These are phyloP conservation scores for Syzygium grande DNA, from an alignment of 345 rosid species.

Conservation along the genomic window DNA sequence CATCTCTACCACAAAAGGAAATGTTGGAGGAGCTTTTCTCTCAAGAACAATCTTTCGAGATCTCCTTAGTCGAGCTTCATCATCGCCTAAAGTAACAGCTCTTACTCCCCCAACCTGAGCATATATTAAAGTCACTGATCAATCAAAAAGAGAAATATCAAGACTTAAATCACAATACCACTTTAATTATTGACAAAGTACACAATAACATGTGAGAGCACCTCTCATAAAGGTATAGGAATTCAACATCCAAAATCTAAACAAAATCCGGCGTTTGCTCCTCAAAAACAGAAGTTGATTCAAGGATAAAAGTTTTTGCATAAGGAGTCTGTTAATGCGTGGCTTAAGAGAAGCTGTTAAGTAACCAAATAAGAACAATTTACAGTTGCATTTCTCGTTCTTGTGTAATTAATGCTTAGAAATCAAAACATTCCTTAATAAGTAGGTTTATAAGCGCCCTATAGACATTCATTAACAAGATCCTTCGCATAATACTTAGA, in stretches of 20 bases:
- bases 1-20: constrained; percentile 70
- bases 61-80: constrained; percentile 56
- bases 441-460: neutral
- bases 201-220: neutral
- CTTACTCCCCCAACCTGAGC: constrained; percentile 58
- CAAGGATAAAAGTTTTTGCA: neutral
- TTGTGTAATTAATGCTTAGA: neutral
- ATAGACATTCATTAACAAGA: neutral
- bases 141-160: neutral
- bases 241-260: neutral
- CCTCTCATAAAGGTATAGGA: neutral
- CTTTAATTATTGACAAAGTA: neutral
- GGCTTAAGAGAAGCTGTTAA: neutral
- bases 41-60: constrained; percentile 56
- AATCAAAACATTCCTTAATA: neutral
- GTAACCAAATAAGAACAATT: neutral
- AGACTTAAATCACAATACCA: neutral
- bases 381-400: neutral
- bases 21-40: constrained; percentile 64
- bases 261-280: neutral
- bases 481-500: neutral
- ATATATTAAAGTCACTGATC: neutral
- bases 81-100: constrained; percentile 60
- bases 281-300: neutral
- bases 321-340: neutral